A percentile compares a stretch with the other conserved stretches of the same genome.
Evolutionary conservation across 1,284 basidiomycete genomes (phyloP).

Genomic region (Athelia sp.): DNA sequence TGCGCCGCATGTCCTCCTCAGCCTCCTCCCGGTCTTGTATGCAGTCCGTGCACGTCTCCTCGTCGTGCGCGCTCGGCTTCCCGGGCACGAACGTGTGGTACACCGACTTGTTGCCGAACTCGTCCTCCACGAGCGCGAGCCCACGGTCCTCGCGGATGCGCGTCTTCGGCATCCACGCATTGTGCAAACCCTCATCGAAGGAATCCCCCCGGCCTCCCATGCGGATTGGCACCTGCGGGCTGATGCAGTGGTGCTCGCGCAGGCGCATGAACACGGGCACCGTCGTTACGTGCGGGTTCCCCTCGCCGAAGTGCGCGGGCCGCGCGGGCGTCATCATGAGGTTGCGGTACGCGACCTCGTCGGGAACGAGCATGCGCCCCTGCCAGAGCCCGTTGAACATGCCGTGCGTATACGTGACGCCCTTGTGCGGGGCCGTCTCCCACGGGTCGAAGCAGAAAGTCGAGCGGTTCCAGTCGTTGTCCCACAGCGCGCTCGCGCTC

Average conservation of each 20-base stretch:
- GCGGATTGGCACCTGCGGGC: conserved; percentile 28
- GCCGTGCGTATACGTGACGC: conserved; percentile 45
- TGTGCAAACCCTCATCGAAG: conserved; percentile 42
- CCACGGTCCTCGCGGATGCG: conserved; percentile 21
- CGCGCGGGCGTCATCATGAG: neutral
- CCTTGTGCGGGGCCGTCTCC: conserved; percentile 31
- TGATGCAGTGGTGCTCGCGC: conserved; percentile 49
- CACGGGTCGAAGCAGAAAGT: conserved; percentile 43
- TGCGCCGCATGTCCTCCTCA: conserved; percentile 12
- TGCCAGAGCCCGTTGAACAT: conserved; percentile 52
- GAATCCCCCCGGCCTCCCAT: conserved; percentile 15
- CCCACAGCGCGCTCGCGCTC: conserved; percentile 39
- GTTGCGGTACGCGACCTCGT: neutral
- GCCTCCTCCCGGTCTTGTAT: conserved; percentile 8
- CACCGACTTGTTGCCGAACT: conserved; percentile 14
- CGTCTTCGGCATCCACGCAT: conserved; percentile 48
- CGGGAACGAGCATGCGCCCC: conserved; percentile 50
- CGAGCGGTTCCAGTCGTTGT: conserved; percentile 55
- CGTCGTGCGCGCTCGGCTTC: conserved; percentile 33
- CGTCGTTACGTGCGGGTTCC: conserved; percentile 28
- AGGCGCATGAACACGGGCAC: conserved; percentile 51
- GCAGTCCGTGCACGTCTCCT: conserved; percentile 32
- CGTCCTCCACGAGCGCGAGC: conserved; percentile 9
- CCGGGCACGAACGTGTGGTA: conserved; percentile 34
- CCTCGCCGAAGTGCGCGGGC: conserved; percentile 31